Evolutionary conservation across 257 asterid species (phyloP).

Genomic region (Solanum pennellii): DNA sequence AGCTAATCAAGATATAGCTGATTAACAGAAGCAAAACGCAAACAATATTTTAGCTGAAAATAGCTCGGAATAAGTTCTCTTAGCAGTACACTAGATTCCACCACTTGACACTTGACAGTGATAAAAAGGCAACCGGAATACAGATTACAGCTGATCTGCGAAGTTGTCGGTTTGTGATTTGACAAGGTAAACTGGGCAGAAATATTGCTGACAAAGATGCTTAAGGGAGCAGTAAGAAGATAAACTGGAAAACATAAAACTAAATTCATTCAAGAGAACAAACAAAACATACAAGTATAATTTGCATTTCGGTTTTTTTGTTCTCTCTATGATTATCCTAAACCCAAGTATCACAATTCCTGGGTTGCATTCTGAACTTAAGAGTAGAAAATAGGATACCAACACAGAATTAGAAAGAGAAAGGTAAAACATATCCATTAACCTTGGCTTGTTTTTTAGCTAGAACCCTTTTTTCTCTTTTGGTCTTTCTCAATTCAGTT

Average conservation of each 20-base stretch:
- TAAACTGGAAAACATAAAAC: not conserved
- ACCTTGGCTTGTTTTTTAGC: constrained; percentile 83
- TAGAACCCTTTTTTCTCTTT: constrained; percentile 45
- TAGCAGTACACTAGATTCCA: not conserved
- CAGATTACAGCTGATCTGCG: not conserved
- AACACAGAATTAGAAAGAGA: not conserved
- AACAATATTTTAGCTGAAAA: not conserved
- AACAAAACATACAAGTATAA: not conserved
- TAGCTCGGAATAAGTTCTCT: not conserved
- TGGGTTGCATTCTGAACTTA: not conserved
- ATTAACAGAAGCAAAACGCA: not conserved
- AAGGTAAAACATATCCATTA: not conserved
- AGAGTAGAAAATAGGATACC: not conserved
- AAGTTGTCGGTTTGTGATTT: not conserved
- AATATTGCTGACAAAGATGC: not conserved
- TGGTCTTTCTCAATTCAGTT: constrained; percentile 77
- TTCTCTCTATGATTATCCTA: not conserved
- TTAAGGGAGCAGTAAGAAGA: not conserved
- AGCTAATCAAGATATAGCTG: not conserved
- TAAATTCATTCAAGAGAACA: not conserved
- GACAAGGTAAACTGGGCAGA: not conserved
- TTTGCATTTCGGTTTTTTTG: not conserved
- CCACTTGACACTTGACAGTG: not conserved
- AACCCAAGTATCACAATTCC: not conserved
- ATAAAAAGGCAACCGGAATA: not conserved